Percentiles rank a stretch among this genome's conserved stretches.
phyloP scores from a whole-genome alignment of 2,329 filamentous ascomycete species.

The Ophiocordyceps camponoti-floridani region DNA sequence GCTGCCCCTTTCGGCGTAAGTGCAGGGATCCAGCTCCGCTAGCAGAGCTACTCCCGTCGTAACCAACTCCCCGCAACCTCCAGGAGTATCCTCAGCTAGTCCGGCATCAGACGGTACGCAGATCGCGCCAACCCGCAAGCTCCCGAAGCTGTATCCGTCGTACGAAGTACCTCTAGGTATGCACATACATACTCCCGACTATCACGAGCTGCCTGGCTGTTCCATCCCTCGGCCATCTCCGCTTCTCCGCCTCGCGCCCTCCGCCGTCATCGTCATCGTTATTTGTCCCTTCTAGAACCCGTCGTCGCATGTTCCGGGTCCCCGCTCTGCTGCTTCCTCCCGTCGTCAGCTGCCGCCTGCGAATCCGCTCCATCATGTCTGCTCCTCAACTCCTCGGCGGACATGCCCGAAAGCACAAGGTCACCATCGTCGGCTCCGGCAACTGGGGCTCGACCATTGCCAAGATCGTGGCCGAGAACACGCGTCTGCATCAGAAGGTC shows the following conservation, averaged over 20 bases:
- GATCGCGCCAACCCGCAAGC: background rate
- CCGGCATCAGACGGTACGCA: background rate
- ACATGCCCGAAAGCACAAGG: conserved; percentile 64
- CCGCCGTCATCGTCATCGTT: background rate
- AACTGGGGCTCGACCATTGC: conserved; percentile 98
- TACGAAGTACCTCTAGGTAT: background rate
- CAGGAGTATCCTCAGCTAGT: background rate
- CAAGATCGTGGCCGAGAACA: conserved; percentile 93
- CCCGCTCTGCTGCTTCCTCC: conserved; percentile 1
- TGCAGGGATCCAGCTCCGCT: background rate
- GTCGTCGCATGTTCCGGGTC: background rate
- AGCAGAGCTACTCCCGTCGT: background rate
- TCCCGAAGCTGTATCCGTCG: background rate
- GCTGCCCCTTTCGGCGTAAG: background rate
- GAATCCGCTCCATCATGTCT: conserved; percentile 12
- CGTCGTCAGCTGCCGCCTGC: background rate
- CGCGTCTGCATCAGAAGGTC: conserved; percentile 53
- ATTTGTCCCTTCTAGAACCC: background rate
- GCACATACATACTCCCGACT: too few relatives aligned
- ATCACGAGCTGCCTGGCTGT: background rate
- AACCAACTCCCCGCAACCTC: background rate
- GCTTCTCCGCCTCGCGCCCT: background rate
- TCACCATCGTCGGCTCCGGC: conserved; percentile 85
- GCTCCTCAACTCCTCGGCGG: conserved; percentile 20
- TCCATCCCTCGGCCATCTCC: background rate